Percentiles rank a stretch among this genome's conserved stretches.
Evolutionary conservation across 352 stramenopile genomes (phyloP).

Genomic region (Pythium brachiatum): DNA sequence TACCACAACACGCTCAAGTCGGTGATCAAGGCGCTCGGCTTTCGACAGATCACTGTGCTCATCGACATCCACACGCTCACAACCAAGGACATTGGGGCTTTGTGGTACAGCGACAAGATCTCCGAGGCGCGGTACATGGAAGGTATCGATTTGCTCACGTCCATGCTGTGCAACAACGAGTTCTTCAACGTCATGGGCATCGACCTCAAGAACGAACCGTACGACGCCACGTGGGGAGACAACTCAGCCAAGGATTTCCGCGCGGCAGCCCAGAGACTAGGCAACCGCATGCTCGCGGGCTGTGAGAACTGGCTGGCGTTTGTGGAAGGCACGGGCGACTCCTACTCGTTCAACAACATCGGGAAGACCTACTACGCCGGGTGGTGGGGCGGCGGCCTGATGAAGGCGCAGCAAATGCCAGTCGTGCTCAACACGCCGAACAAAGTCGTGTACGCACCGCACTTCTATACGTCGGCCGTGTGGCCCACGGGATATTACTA

Average conservation of each 20-base stretch:
- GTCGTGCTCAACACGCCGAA: conserved; percentile 42
- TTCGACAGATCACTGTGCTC: conserved; percentile 42
- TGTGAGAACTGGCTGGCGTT: conserved; percentile 76
- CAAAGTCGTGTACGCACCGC: conserved; percentile 75
- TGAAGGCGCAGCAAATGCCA: conserved; percentile 35
- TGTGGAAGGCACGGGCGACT: conserved; percentile 55
- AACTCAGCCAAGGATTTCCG: conserved; percentile 47
- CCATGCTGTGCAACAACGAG: conserved; percentile 43
- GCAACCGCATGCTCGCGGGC: conserved; percentile 56
- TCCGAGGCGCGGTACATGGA: conserved; percentile 30
- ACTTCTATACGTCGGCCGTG: conserved; percentile 68
- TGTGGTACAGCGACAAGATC: conserved; percentile 39
- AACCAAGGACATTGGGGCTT: conserved; percentile 21
- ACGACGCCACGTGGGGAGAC: conserved; percentile 53
- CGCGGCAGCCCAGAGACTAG: conserved; percentile 42
- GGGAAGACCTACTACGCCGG: conserved; percentile 50
- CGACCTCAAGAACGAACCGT: conserved; percentile 72
- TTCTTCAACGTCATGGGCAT: conserved; percentile 77
- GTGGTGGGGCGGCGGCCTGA: conserved; percentile 59
- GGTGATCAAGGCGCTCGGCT: conserved; percentile 38
- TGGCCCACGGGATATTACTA: conserved; percentile 61
- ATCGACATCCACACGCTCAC: conserved; percentile 42
- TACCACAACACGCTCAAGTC: conserved; percentile 41
- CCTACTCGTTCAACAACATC: conserved; percentile 35
- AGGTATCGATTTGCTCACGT: conserved; percentile 34